Evolutionary conservation across 1,284 basidiomycete genomes (phyloP), one percentile per base, ranked within the genome.

Genomic region (Apiotrichum montevideense): DNA sequence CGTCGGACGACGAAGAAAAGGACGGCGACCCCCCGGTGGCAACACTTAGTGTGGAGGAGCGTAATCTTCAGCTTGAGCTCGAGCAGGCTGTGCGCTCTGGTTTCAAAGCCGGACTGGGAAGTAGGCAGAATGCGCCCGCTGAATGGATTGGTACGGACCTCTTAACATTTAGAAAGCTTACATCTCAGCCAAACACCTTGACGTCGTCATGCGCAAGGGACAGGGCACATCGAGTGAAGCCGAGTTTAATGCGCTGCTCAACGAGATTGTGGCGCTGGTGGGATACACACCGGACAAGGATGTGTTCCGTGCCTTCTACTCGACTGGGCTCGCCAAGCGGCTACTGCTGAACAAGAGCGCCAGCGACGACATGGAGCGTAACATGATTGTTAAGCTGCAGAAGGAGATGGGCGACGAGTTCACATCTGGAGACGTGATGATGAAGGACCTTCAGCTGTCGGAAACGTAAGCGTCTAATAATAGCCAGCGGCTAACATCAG

Each of bases 271-370:
- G 45, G 84, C 80, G 15, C 76, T 98, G 48, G 95, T 96, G 75
- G 81, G 92, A 46, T 96, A 86, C 73, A 93, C 91, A 3, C 63
- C 64, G 58, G 90, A 93, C 72, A 91, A 90, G 73, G 91, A 95
- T 68, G 89, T 93, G 15, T 97, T 97, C 77, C 86, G 94, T 66
- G 88, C 88, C 35, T 98, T 96, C 77, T 99, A 98, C 76, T 88
- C 90, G 70, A 85, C 89, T 8, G 85, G 87, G 48, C 79, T 98
- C 53, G 90, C 94, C 15, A 96, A 91, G 78, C 83, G 95, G 41
- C 73, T 99, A 55, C 78, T 99, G 41, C 80, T 97, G 15, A 85
- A 86, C 66, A 87, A 87, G 70, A 91, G 87, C 52, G 94, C 95
- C 0, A 90, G 87, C 6, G 86, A 92, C 65, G 94, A 98, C 71